phyloP scores from a whole-genome alignment of 176 grass and related monocot genomes.

The Juncus inflexus region DNA sequence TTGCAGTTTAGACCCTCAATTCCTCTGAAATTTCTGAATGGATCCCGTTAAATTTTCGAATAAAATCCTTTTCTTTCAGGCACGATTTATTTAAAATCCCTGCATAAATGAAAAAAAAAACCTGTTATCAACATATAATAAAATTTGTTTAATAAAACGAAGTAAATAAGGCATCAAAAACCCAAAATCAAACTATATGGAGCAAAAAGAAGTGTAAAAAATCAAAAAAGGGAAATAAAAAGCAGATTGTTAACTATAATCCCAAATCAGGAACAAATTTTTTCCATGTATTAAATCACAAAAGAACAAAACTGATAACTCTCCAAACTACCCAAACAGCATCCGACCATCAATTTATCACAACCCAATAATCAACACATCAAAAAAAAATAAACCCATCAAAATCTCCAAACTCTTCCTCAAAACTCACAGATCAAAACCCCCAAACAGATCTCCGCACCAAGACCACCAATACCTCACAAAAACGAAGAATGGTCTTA shows the following conservation, averaged over 20 bases:
- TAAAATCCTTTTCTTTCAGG: not conserved
- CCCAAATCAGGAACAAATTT: too few species aligned
- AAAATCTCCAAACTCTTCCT: not conserved
- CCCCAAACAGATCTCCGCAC: not conserved
- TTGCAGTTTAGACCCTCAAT: not conserved
- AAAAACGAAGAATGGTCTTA: constrained; percentile 15
- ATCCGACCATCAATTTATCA: too few species aligned
- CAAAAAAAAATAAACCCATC: not conserved
- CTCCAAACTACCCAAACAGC: too few species aligned
- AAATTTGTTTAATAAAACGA: constrained; percentile 11
- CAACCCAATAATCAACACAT: not conserved
- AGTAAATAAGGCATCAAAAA: constrained; percentile 12
- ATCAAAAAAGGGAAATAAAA: not conserved
- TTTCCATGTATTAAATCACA: not conserved
- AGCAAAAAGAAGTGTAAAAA: not conserved
- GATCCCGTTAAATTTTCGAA: constrained; percentile 5
- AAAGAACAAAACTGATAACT: not conserved
- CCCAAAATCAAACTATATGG: constrained; percentile 6
- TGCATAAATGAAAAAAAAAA: constrained; percentile 17
- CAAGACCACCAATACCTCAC: not conserved
- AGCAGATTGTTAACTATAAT: too few species aligned
- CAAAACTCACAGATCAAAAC: constrained; percentile 14
- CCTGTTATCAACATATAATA: not conserved
- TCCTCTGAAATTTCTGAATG: not conserved
- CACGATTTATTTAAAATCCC: not conserved